Conservation (phyloP, 345 rosid genomes). For the Noccaea bulbosa region DNA sequence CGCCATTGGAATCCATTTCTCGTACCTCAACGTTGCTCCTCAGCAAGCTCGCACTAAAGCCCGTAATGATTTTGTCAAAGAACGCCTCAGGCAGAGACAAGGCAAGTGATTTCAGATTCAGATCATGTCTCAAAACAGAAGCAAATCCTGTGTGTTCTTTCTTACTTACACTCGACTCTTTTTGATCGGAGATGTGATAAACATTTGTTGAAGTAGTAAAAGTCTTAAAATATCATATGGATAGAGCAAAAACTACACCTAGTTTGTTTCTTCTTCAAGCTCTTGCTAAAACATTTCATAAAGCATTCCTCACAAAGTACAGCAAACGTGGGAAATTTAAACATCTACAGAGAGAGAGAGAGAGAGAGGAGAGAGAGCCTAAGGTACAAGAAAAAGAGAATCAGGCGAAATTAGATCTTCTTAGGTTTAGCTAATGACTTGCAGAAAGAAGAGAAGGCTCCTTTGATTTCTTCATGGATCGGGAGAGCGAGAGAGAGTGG, state of each 20-base stretch:
- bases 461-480: conserved; percentile 64
- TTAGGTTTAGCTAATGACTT: conserved; percentile 56
- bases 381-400: conserved; percentile 20
- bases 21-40: conserved; percentile 61
- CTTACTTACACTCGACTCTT: background rate
- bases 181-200: no score
- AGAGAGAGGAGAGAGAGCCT: conserved; percentile 24
- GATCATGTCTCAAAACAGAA: background rate
- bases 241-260: conserved; percentile 7
- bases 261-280: conserved; percentile 1
- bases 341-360: conserved; percentile 35
- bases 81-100: conserved; percentile 58
- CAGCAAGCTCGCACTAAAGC: conserved; percentile 86
- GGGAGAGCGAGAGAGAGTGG: conserved; percentile 63
- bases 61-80: conserved; percentile 71
- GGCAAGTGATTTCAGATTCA: conserved; percentile 45
- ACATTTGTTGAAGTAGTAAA: background rate
- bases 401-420: conserved; percentile 36
- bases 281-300: conserved; percentile 22
- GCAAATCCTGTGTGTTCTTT: background rate
- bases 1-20: conserved; percentile 53
- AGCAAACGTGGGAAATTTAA: conserved; percentile 16
- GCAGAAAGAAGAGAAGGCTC: conserved; percentile 74
- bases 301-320: conserved; percentile 21
- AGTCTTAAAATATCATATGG: background rate